phyloP scores from a whole-genome alignment of 1,284 basidiomycete genomes.

The Pseudozyma sp. region DNA sequence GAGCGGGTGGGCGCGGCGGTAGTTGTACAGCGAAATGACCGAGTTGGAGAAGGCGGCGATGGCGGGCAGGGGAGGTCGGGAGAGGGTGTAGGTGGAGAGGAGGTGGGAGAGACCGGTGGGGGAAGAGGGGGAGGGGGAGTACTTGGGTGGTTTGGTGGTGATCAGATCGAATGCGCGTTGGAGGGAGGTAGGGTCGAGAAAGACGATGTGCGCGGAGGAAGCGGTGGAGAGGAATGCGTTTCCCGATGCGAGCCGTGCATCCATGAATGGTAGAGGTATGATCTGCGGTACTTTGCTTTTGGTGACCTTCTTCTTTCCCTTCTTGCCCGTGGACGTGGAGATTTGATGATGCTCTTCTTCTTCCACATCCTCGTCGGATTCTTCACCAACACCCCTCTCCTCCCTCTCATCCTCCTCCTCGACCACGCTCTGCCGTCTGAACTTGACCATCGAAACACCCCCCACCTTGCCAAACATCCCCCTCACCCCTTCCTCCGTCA shows the following conservation, averaged over 20 bases:
- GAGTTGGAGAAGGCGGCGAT: slow-evolving; percentile 56
- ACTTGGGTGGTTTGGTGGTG: slow-evolving; percentile 5
- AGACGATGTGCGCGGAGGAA: slow-evolving; percentile 60
- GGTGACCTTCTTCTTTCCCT: background rate
- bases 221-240: slow-evolving; percentile 44
- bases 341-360: slow-evolving; percentile 19
- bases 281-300: slow-evolving; percentile 36
- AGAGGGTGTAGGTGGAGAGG: slow-evolving; percentile 36
- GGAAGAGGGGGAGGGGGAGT: slow-evolving; percentile 27
- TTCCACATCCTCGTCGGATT: slow-evolving; percentile 16
- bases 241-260: slow-evolving; percentile 25
- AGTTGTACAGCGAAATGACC: slow-evolving; percentile 52
- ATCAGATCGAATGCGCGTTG: slow-evolving; percentile 47
- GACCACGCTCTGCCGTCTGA: slow-evolving; percentile 18
- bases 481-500: slow-evolving; percentile 52
- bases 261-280: slow-evolving; percentile 39
- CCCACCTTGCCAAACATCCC: slow-evolving; percentile 59
- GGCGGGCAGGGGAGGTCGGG: slow-evolving; percentile 41
- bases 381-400: slow-evolving; percentile 26
- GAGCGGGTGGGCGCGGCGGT: slow-evolving; percentile 56
- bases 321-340: slow-evolving; percentile 10
- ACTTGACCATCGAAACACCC: slow-evolving; percentile 41
- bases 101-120: slow-evolving; percentile 50
- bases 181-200: slow-evolving; percentile 54
- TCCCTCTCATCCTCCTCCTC: slow-evolving; percentile 46